phyloP scores from a whole-genome alignment of 179 eudicot genomes.

The Carnegiea gigantea region DNA sequence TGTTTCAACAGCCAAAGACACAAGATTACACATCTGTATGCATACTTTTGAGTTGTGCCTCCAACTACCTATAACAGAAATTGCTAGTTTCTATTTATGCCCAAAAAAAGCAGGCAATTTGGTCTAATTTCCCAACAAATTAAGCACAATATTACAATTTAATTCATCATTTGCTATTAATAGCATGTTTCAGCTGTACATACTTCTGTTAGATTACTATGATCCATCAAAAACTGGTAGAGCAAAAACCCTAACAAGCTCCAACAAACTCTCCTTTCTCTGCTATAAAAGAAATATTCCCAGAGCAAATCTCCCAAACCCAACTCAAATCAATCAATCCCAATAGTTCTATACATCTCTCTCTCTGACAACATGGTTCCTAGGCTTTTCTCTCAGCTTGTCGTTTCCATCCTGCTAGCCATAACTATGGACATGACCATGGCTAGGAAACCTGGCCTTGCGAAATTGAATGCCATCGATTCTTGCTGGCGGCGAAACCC shows the following conservation, averaged over 20 bases:
- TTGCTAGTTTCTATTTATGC: background rate
- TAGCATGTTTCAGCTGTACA: constrained; percentile 17
- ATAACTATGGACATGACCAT: background rate
- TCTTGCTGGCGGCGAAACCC: constrained; percentile 61
- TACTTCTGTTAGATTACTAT: constrained; percentile 4
- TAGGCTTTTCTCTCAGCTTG: constrained; percentile 3
- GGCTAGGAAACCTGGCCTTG: constrained; percentile 21
- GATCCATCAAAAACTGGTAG: constrained; percentile 5
- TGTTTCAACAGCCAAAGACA: too few relatives aligned
- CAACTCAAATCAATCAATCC: constrained; percentile 12
- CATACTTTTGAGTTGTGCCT: too few relatives aligned
- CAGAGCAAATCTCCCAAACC: background rate
- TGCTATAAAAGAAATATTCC: constrained; percentile 10
- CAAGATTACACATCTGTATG: too few relatives aligned
- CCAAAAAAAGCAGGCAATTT: background rate
- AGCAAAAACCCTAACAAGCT: background rate
- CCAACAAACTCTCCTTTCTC: background rate
- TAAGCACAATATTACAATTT: constrained; percentile 4
- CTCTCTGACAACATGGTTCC: constrained; percentile 19
- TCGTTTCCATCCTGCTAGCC: constrained; percentile 23
- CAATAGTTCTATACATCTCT: background rate
- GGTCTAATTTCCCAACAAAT: background rate
- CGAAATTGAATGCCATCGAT: constrained; percentile 45
- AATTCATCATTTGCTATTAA: constrained; percentile 20
- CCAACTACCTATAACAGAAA: constrained; percentile 6